Percentiles rank a stretch among this genome's conserved stretches.
phyloP scores from a whole-genome alignment of 345 rosid species.

The Hevea brasiliensis region DNA sequence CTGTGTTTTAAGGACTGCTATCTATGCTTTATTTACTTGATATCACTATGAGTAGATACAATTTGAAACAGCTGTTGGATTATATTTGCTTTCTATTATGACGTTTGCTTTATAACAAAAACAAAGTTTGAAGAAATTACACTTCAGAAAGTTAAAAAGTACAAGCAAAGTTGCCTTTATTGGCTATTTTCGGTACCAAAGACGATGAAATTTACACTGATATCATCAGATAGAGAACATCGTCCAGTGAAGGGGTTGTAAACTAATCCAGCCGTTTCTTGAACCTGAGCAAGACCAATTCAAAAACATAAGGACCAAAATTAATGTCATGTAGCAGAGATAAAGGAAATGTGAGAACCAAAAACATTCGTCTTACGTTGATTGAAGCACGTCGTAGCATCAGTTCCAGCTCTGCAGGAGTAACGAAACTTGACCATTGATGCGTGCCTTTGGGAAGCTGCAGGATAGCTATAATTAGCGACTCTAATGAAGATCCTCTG shows the following conservation, averaged over 20 bases:
- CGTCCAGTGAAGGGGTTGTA: constrained; percentile 64
- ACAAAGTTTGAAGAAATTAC: background rate
- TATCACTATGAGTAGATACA: too few relatives aligned
- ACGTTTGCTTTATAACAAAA: background rate
- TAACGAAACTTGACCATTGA: constrained; percentile 77
- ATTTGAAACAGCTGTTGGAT: too few relatives aligned
- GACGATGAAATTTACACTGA: constrained; percentile 67
- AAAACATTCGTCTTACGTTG: constrained; percentile 37
- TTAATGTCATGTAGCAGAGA: background rate
- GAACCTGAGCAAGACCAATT: constrained; percentile 46
- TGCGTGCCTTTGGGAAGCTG: constrained; percentile 98
- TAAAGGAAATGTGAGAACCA: background rate
- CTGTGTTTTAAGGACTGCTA: too few relatives aligned
- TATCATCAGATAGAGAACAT: constrained; percentile 74
- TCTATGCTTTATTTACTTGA: too few relatives aligned
- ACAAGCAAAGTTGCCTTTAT: background rate
- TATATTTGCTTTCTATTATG: background rate
- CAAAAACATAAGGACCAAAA: constrained; percentile 12
- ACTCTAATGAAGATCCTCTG: background rate
- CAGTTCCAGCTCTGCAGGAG: constrained; percentile 74
- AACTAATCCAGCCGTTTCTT: constrained; percentile 86
- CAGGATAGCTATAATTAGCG: constrained; percentile 2
- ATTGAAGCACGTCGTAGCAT: constrained; percentile 56
- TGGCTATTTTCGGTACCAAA: constrained; percentile 41
- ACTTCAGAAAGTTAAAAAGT: too few relatives aligned